A percentile compares a stretch with the other conserved stretches of the same genome.
These are phyloP conservation scores for Digitaria exilis DNA, from an alignment of 202 grass and related monocot genomes.

Conservation along the genomic window DNA sequence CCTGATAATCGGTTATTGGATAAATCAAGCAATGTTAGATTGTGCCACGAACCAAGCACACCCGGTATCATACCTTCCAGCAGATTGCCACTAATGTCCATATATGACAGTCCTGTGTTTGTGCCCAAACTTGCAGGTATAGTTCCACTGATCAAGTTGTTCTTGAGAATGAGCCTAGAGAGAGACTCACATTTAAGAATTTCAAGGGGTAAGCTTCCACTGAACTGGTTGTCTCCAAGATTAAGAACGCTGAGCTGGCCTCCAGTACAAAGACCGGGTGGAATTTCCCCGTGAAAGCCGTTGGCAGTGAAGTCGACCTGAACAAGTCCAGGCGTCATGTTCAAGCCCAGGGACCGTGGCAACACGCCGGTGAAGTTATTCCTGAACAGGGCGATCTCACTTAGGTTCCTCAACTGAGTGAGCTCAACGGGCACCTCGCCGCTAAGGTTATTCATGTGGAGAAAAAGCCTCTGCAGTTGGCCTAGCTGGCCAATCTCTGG, in stretches of 20 bases:
- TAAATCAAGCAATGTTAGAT: conserved; percentile 64
- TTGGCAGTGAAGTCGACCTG: conserved; percentile 54
- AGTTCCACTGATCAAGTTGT: conserved; percentile 45
- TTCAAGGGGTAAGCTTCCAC: conserved; percentile 31
- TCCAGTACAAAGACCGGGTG: conserved; percentile 43
- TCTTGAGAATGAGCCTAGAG: conserved; percentile 46
- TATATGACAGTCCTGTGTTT: conserved; percentile 49
- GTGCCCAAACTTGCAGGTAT: conserved; percentile 39
- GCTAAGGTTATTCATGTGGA: conserved; percentile 49
- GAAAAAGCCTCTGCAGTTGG: conserved; percentile 30
- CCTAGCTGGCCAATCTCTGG: conserved; percentile 42
- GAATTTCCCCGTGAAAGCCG: conserved; percentile 48
- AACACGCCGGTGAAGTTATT: conserved; percentile 52
- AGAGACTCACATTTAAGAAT: conserved; percentile 52
- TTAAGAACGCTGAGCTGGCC: conserved; percentile 44
- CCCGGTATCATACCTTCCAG: conserved; percentile 55
- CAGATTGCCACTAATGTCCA: conserved; percentile 57
- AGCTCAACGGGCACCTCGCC: conserved; percentile 53
- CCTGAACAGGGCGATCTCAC: conserved; percentile 38
- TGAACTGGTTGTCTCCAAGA: conserved; percentile 52
- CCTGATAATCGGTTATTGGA: conserved; percentile 51
- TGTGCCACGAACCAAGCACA: conserved; percentile 50
- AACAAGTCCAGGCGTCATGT: conserved; percentile 42
- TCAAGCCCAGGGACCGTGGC: conserved; percentile 50
- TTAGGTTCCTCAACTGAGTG: conserved; percentile 47